Base-by-base conservation (phyloP, 306 rosid species). In the Amphicarpaea edgeworthii region DNA sequence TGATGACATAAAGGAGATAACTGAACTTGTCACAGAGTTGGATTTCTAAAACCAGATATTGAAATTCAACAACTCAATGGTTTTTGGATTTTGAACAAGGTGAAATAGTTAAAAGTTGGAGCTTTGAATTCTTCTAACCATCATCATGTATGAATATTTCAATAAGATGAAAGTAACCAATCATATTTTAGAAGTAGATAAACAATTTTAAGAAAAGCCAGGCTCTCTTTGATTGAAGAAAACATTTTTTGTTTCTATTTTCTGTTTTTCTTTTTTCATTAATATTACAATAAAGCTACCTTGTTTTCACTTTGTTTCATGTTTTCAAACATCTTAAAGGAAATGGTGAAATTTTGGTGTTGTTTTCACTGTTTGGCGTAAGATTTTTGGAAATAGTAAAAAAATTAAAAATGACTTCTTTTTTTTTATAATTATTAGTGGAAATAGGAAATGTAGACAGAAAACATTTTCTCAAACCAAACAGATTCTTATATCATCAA, bases 121-220 rank as follows among this genome's bases (percentile, higher is more conserved):
- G 70, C 60, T 59, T 72, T 72, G 41, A 63, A 65, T 17, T 19
- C 49, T 77, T 70, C 24, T 34, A 54, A 55, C 23, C 32, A n/a
- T 9, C 78, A n/a, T 9, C 78, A n/a, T 70, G 45, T 23, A 23
- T 23, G 75, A 64, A 64, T 76, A 66, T 51, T 70, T 38, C 32
- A 59, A 76, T 30, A 21, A 24, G 49, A 73, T 67, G 55, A 28
- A 51, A 53, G 69, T 49, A 68, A 60, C 55, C 37, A 17, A 61
- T 60, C 17, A 38, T 60, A 55, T 74, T 19, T 7, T 16, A 49
- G 66, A 40, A 38, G 41, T 3, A 11, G 15, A 58, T 49, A 21
- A 8, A 40, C 19, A 16, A 6, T 62, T 71, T 4, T 50, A 24
- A 60, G 59, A 47, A 38, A 60, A 32, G 32, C 3, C 4, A 61